phyloP scores from a whole-genome alignment of 2,329 filamentous ascomycete genomes.

The Fusarium nurragi region DNA sequence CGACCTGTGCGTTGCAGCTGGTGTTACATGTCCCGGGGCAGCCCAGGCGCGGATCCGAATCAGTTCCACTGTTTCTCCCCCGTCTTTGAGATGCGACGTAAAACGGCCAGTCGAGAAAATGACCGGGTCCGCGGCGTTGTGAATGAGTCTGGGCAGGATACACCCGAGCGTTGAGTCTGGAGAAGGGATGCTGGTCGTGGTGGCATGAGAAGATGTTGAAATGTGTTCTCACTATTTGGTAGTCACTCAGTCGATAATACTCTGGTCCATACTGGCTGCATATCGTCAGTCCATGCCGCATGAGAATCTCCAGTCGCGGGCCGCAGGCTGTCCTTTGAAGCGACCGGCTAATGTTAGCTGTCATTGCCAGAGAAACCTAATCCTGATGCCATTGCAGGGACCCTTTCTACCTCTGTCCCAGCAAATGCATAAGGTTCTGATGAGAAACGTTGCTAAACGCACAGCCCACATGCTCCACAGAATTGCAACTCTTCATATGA shows the following conservation, averaged over 20 bases:
- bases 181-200: slow-evolving; percentile 19
- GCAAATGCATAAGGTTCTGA: slow-evolving; percentile 30
- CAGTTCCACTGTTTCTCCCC: slow-evolving; percentile 13
- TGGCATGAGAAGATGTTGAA: slow-evolving; percentile 12
- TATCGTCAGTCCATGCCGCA: slow-evolving; percentile 8
- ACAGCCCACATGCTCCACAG: slow-evolving; percentile 29
- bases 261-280: slow-evolving; percentile 7
- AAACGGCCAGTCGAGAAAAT: slow-evolving; percentile 10
- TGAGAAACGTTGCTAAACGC: slow-evolving; percentile 7
- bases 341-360: not conserved
- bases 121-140: slow-evolving; percentile 7
- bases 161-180: not conserved
- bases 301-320: slow-evolving; percentile 4
- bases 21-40: slow-evolving; percentile 15
- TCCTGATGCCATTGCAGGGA: slow-evolving; percentile 4
- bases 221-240: not conserved
- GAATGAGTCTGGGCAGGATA: slow-evolving; percentile 2
- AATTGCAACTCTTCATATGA: slow-evolving; percentile 10
- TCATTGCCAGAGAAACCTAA: not conserved
- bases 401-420: slow-evolving; percentile 14
- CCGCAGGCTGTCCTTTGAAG: not conserved
- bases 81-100: slow-evolving; percentile 7
- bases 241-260: slow-evolving; percentile 1
- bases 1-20: slow-evolving; percentile 1
- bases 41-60: slow-evolving; percentile 17